A percentile compares a stretch with the other conserved stretches of the same genome.
Evolutionary conservation across 1,139 yeast genomes (phyloP).

Genomic region (Geotrichum citri-aurantii): DNA sequence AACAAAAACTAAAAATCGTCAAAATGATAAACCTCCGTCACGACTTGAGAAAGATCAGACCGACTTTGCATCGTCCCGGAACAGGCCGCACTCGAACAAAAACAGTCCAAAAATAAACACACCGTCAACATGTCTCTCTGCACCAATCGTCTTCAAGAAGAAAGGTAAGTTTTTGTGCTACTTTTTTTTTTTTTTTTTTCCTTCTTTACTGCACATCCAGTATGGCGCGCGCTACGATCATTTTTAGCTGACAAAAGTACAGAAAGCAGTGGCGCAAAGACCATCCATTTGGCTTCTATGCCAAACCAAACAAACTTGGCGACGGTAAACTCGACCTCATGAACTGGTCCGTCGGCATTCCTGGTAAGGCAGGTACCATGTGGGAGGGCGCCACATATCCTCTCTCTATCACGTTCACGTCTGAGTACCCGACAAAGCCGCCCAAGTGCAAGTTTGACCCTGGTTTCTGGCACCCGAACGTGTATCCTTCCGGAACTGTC

Average conservation of each 20-base stretch:
- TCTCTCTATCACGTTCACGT: constrained; percentile 73
- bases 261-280: constrained; percentile 97
- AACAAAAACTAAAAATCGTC: neutral
- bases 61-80: neutral
- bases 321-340: constrained; percentile 85
- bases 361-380: constrained; percentile 79
- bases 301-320: constrained; percentile 69
- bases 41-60: neutral
- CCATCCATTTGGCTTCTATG: constrained; percentile 96
- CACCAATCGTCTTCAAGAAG: constrained; percentile 61
- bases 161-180: neutral
- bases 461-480: constrained; percentile 92
- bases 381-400: constrained; percentile 92
- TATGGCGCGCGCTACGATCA: neutral
- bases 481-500: constrained; percentile 93
- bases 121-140: constrained; percentile 41
- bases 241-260: neutral
- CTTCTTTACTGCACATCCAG: neutral
- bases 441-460: constrained; percentile 87
- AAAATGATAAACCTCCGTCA: neutral
- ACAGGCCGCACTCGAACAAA: neutral
- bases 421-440: constrained; percentile 94
- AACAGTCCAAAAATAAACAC: neutral
- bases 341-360: constrained; percentile 91
- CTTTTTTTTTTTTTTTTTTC: neutral